Conservation (phyloP, 2,329 filamentous ascomycete species). For the Incumbomyces delicatus region DNA sequence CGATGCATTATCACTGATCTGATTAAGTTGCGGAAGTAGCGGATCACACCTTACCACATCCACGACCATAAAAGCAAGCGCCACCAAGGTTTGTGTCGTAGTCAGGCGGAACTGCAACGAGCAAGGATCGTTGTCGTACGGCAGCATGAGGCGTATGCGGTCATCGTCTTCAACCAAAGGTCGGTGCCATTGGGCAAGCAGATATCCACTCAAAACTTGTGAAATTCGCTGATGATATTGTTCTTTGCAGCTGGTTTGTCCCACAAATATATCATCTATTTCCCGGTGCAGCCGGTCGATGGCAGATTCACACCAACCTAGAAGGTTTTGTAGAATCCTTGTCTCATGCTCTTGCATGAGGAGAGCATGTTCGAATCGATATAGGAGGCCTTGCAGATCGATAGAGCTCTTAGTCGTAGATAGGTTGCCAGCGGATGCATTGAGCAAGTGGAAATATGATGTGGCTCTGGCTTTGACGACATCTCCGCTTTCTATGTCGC, state of each 20-base stretch:
- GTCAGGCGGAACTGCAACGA: conserved; percentile 2
- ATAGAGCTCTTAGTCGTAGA: background rate
- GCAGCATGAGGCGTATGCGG: background rate
- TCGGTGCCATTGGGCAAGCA: conserved; percentile 1
- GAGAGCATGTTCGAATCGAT: conserved; percentile 3
- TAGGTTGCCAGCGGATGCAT: background rate
- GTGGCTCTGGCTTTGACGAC: background rate
- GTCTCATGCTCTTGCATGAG: conserved; percentile 6
- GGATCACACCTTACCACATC: conserved; percentile 1
- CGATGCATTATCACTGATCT: background rate
- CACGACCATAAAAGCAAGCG: conserved; percentile 5
- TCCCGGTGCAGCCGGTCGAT: conserved; percentile 2
- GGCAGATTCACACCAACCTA: conserved; percentile 2
- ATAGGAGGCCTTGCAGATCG: conserved; percentile 1
- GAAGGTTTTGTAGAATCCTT: background rate
- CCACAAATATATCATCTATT: conserved; percentile 3
- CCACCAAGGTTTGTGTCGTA: conserved; percentile 1
- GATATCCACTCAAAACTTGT: conserved; percentile 3
- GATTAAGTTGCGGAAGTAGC: background rate
- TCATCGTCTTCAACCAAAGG: conserved; percentile 1
- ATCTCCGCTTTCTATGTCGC: conserved; percentile 1
- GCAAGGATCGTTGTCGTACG: background rate
- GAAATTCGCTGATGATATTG: background rate
- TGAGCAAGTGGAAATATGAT: background rate
- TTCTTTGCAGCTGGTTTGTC: conserved; percentile 1